Evolutionary conservation across 2,329 filamentous ascomycete genomes (phyloP), one percentile per base, ranked within the genome.

Genomic region (Epichloe aotearoae): DNA sequence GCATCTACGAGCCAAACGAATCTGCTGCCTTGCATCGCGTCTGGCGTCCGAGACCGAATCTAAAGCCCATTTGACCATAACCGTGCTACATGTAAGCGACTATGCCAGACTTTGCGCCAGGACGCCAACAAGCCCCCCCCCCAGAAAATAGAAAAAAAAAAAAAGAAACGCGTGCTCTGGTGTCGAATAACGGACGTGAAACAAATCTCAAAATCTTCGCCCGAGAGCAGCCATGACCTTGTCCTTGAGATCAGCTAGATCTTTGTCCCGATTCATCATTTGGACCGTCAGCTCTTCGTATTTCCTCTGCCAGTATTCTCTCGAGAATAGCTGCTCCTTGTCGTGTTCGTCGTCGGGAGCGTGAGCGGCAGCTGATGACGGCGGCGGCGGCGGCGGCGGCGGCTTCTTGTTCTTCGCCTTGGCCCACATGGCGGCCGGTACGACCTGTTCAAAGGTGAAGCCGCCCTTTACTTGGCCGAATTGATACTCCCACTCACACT

Each of bases 221-320:
- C 54, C 61, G 47, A 72, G 52, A 15, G 65, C 60, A 49, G 68
- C 64, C 52, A 76, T 59, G 43, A 80, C 63, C 33, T 61, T 68
- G 39, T 62, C 64, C 56, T 68, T 70, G 51, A 79, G 58, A 40
- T 67, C 64, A 49, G 62, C 59, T 49, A 77, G 63, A 57, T 75
- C 72, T 57, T 74, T 73, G 57, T 84, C 80, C 53, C 75, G 73
- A 52, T 77, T 75, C 60, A 73, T 74, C 58, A 86, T 73, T 54
- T 75, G 73, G 41, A 75, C 74, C 59, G 83, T 73, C 56, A 86
- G 69, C 50, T 79, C 74, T 42, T 67, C 68, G 56, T 82, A 81
- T 53, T 71, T 76, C 46, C 63, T 63, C 60, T 76, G 72, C 77
- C 77, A 78, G 46, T 70, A 64, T 40, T 65, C 68, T 3, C 66